Evolutionary conservation across 179 eudicot species (phyloP), one percentile per base, ranked within the genome.

Genomic region (Amaranthus tricolor): DNA sequence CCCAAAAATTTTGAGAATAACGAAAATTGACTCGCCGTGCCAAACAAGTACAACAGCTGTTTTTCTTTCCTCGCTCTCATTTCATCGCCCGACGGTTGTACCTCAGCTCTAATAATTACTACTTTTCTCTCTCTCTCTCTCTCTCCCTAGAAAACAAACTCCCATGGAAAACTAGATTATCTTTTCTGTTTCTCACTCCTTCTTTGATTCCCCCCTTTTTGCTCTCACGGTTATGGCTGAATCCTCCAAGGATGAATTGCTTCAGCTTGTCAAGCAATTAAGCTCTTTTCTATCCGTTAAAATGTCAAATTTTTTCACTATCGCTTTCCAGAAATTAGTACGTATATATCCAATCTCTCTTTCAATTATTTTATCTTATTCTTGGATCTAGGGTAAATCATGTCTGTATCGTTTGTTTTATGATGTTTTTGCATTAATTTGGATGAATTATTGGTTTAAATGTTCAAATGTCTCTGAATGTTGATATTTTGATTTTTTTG

Each of bases 221-320:
- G 40, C 40, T 31, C 40, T 31, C 40, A 31, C 51, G 51, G 68
- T 64, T n/a, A 92, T 92, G 97, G 91, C 90, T 48, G 93, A 92
- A 53, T 58, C 83, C 73, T 85, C 91, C 14, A 92, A 87, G 86
- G 91, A 87, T 24, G 89, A 89, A 48, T 72, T 92, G 44, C 24
- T 88, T 17, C 89, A 89, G 85, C 83, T 90, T 59, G 74, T 92
- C 77, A 92, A 86, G 85, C 88, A 90, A 71, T 59, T 92, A 31
- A 84, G 89, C 49, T 84, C 91, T 79, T 84, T 78, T 76, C 79
- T 92, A 79, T 75, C 86, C 62, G 17, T 83, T 74, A 91, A 88
- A 79, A 71, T 91, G 79, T 88, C 92, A 63, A 82, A 82, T 76
- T 82, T 91, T 49, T 74, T 80, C 78, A 69, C 87, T 7, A 17